Evolutionary conservation across 176 grass and related monocot genomes (phyloP), one percentile per base, ranked within the genome.

Genomic region (Phoenix dactylifera): DNA sequence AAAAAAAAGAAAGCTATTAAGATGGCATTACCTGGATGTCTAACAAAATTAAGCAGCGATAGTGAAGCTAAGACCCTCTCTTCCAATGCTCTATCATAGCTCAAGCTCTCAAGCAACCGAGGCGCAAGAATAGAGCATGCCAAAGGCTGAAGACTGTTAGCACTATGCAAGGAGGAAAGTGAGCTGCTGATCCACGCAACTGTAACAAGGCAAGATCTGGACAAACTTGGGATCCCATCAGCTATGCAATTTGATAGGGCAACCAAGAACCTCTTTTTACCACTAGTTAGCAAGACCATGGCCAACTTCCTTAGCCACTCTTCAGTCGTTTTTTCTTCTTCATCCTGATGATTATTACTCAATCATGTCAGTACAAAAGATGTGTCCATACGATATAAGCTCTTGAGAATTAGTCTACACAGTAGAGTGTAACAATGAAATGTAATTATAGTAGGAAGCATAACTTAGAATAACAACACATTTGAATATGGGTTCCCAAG

Each of bases 31-130:
- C 92, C 92, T 91, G 84, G 80, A 80, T 82, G 85, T 80, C 85
- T 83, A 61, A 77, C 78, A 64, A 91, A 78, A 61, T 92, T 97
- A 60, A 97, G 24, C 55, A 97, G 79, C 26, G 93, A 85, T 39
- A 91, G 24, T 59, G 87, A 88, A 64, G 93, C 84, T 26, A 97
- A 78, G 12, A 90, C 83, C 59, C 93, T 91, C 69, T 97, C 92
- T 67, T 97, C 92, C 16, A 85, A 59, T 68, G 80, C 68, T 60
- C 53, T 91, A 64, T 97, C 80, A 61, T 91, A 97, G 68, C 76
- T 82, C 49, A 97, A 52, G 78, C 78, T 83, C 57, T 91, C 84
- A 44, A 97, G 39, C 61, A 97, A 80, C 54, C 58, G 64, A 52
- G 83, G 66, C 7, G 59, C 81, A 4, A 97, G 84, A 72, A 88